phyloP scores from a whole-genome alignment of 2,329 filamentous ascomycete genomes.

The Hymenoscyphus scutula region DNA sequence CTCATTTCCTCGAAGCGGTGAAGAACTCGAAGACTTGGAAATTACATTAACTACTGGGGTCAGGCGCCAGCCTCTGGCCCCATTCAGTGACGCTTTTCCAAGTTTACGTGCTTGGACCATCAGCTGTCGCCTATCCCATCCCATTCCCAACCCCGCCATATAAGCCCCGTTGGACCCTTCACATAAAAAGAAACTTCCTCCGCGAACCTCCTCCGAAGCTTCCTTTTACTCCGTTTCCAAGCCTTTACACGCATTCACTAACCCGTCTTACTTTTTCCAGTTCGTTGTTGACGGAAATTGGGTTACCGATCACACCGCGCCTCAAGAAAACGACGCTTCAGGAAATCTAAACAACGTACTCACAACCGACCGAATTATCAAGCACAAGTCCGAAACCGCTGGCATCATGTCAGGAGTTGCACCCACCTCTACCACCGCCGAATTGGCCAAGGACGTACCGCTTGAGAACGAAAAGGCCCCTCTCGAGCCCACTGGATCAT shows the following conservation, averaged over 20 bases:
- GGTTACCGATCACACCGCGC: conserved; percentile 77
- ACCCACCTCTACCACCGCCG: conserved; percentile 69
- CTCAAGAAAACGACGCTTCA: conserved; percentile 76
- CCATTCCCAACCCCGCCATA: conserved; percentile 32
- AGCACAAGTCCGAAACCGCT: conserved; percentile 44
- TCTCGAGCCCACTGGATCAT: conserved; percentile 36
- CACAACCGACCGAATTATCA: conserved; percentile 65
- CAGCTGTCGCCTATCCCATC: conserved; percentile 29
- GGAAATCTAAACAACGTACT: conserved; percentile 95
- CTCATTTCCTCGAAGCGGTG: conserved; percentile 25
- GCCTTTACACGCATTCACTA: conserved; percentile 8
- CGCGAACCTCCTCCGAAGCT: conserved; percentile 19
- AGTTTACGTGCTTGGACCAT: conserved; percentile 25
- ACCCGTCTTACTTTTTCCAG: conserved; percentile 44
- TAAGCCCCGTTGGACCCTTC: conserved; percentile 19
- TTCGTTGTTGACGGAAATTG: conserved; percentile 94
- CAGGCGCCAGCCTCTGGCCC: conserved; percentile 21
- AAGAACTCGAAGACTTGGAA: conserved; percentile 24
- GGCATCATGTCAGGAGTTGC: conserved; percentile 64
- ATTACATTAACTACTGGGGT: conserved; percentile 17
- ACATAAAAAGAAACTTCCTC: conserved; percentile 11
- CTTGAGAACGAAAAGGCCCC: conserved; percentile 40
- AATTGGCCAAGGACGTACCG: conserved; percentile 64
- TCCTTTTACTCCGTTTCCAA: conserved; percentile 13
- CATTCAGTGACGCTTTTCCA: conserved; percentile 17